Percentiles rank a stretch among this genome's conserved stretches.
phyloP scores from a whole-genome alignment of 1,284 basidiomycete genomes.

The Omphalotus olearius region DNA sequence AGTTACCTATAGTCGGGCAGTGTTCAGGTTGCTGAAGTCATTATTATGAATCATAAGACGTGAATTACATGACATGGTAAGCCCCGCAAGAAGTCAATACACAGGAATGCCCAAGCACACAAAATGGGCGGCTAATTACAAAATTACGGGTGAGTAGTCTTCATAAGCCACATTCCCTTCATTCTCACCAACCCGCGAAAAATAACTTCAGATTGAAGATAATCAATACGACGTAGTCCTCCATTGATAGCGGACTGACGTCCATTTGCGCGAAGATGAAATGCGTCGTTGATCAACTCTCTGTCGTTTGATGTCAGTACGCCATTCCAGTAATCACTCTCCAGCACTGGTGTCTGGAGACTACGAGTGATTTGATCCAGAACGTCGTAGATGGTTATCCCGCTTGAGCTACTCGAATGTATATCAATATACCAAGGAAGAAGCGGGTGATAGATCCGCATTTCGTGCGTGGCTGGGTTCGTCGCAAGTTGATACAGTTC shows the following conservation, averaged over 20 bases:
- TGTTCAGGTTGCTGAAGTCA: too few species aligned
- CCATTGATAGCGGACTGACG: not conserved
- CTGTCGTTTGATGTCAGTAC: not conserved
- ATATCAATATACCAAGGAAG: conserved; percentile 10
- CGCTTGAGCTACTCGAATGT: conserved; percentile 1
- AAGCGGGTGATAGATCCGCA: conserved; percentile 9
- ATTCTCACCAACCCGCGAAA: conserved; percentile 3
- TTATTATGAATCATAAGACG: too few species aligned
- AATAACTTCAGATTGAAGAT: not conserved
- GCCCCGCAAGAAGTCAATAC: too few species aligned
- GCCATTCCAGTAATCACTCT: conserved; percentile 1
- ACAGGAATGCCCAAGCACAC: too few species aligned
- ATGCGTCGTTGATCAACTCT: not conserved
- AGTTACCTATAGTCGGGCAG: too few species aligned
- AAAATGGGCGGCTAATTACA: not conserved
- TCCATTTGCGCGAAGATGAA: not conserved
- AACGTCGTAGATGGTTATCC: conserved; percentile 3
- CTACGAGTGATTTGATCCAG: not conserved
- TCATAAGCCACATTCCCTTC: conserved; percentile 5
- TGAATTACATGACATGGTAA: too few species aligned
- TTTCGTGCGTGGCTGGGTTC: not conserved
- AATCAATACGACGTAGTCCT: conserved; percentile 2
- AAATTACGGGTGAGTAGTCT: not conserved
- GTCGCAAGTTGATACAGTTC: conserved; percentile 4
- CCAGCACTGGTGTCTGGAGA: not conserved